A percentile compares a stretch with the other conserved stretches of the same genome.
phyloP scores from a whole-genome alignment of 208 protist genomes.

The Leishmania tarentolae region DNA sequence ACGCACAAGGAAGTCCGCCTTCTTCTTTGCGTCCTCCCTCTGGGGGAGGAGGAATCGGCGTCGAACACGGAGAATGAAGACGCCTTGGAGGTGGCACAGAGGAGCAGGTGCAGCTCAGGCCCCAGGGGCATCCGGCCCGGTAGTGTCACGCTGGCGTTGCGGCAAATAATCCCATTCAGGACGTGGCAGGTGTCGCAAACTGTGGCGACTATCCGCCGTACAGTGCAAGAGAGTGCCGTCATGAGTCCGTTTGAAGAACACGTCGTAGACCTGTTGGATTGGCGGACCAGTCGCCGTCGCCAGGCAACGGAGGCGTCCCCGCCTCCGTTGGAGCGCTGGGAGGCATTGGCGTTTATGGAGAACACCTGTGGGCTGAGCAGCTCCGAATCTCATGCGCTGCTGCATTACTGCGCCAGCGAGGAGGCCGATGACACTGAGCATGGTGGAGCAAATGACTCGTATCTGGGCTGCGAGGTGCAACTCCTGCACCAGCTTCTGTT shows the following conservation, averaged over 20 bases:
- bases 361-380: slow-evolving; percentile 32
- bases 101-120: slow-evolving; percentile 2
- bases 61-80: background rate
- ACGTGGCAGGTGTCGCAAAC: slow-evolving; percentile 27
- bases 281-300: slow-evolving; percentile 11
- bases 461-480: slow-evolving; percentile 30
- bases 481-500: slow-evolving; percentile 66
- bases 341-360: slow-evolving; percentile 39
- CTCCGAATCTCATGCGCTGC: slow-evolving; percentile 56
- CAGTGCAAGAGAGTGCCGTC: slow-evolving; percentile 26
- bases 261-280: slow-evolving; percentile 33
- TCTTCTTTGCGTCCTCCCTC: slow-evolving; percentile 47
- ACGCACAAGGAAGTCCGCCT: slow-evolving; percentile 57
- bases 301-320: slow-evolving; percentile 22
- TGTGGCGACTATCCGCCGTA: slow-evolving; percentile 14
- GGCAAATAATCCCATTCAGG: slow-evolving; percentile 32
- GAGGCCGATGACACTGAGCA: background rate
- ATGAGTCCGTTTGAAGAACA: slow-evolving; percentile 51
- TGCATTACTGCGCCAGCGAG: slow-evolving; percentile 33
- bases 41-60: slow-evolving; percentile 28
- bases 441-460: background rate
- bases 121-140: slow-evolving; percentile 22
- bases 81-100: background rate
- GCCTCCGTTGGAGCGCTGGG: slow-evolving; percentile 26
- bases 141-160: slow-evolving; percentile 27